Conservation (phyloP, 2,329 filamentous ascomycete genomes). For the Coniochaeta prunicola region DNA sequence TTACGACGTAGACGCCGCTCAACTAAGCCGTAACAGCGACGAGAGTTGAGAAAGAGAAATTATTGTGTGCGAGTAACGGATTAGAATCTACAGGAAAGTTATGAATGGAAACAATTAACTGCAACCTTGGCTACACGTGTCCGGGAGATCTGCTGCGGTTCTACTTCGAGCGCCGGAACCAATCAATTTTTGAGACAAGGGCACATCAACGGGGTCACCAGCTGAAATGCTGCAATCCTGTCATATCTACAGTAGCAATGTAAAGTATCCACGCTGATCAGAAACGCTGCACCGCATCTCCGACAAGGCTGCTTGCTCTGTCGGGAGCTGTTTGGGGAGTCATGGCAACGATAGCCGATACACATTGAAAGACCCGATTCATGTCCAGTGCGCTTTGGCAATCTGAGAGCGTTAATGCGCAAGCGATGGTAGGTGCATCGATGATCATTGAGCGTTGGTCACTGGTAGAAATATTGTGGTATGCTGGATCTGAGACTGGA, state of each 20-base stretch:
- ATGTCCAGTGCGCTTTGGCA: background rate
- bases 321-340: background rate
- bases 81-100: too few species aligned
- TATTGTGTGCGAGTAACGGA: too few species aligned
- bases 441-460: too few species aligned
- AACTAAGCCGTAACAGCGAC: background rate
- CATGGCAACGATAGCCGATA: background rate
- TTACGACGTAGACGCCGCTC: background rate
- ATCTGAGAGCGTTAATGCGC: too few species aligned
- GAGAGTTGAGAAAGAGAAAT: too few species aligned
- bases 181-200: background rate
- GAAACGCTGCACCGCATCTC: too few species aligned
- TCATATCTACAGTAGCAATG: too few species aligned
- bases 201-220: background rate
- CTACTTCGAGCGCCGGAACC: background rate
- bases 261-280: too few species aligned
- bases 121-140: too few species aligned
- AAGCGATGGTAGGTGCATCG: too few species aligned
- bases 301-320: too few species aligned
- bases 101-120: too few species aligned
- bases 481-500: background rate
- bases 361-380: background rate
- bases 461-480: background rate
- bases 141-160: background rate
- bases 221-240: background rate